These are phyloP conservation scores for Colletotrichum cuscutae DNA, from an alignment of 2,329 filamentous ascomycete genomes.

Conservation along the genomic window DNA sequence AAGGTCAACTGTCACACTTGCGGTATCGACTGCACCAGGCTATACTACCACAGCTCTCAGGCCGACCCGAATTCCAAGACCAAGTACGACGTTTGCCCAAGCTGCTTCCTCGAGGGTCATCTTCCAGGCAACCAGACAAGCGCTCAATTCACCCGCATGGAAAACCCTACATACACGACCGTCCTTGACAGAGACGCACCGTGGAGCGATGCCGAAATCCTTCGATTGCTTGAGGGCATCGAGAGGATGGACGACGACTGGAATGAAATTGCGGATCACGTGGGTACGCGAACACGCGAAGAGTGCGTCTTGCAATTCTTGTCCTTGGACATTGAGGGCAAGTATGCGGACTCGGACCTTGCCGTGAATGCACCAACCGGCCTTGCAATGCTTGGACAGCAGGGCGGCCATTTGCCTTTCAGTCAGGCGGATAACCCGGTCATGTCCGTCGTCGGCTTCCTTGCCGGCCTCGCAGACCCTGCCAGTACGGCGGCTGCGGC, in stretches of 20 bases:
- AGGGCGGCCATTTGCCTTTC: conserved; percentile 82
- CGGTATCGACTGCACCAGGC: conserved; percentile 83
- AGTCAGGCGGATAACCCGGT: conserved; percentile 95
- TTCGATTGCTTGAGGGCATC: conserved; percentile 89
- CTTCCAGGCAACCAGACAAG: conserved; percentile 83
- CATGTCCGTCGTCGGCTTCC: conserved; percentile 94
- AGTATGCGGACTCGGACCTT: conserved; percentile 85
- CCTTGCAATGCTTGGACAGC: conserved; percentile 74
- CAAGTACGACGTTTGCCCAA: conserved; percentile 90
- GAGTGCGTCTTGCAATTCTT: conserved; percentile 98
- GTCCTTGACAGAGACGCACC: conserved; percentile 85
- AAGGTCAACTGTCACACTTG: conserved; percentile 90
- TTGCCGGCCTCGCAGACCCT: conserved; percentile 91
- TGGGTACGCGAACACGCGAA: conserved; percentile 89
- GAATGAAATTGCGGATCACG: conserved; percentile 91
- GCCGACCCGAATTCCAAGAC: conserved; percentile 70
- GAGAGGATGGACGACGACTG: conserved; percentile 97
- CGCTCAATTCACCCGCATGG: conserved; percentile 86
- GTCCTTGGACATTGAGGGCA: conserved; percentile 96
- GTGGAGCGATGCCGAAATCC: conserved; percentile 90
- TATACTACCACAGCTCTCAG: conserved; percentile 69
- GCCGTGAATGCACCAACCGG: conserved; percentile 63
- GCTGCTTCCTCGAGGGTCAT: conserved; percentile 86
- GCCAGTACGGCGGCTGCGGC: conserved; percentile 91
- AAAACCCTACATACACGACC: conserved; percentile 84